Evolutionary conservation across 352 stramenopile genomes (phyloP), one percentile per base, ranked within the genome.

Genomic region (Chrysophaeum taylorii): DNA sequence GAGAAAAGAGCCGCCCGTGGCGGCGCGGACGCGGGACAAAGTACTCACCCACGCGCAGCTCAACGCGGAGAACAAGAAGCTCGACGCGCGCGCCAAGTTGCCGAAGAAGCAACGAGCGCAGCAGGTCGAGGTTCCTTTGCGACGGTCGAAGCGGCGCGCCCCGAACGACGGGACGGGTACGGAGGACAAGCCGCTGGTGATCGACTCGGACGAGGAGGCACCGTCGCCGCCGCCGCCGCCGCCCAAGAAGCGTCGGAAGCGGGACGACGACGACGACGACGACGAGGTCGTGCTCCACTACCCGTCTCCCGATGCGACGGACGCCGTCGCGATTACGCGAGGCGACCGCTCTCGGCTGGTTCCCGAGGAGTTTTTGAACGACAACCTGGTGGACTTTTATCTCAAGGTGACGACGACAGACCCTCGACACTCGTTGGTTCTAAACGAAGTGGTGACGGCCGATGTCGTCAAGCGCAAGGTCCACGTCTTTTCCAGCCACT

Each of bases 321-420:
- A 83, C 75, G 76, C 78, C 39, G 62, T 86, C 52, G 82, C 76
- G 2, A 82, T 97, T 70, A 87, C 83, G 23, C 80, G 90, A 31
- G 86, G 90, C 36, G 91, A 97, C 69, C 84, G 89, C 29, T 85
- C 92, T 39, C 80, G 89, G 21, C 80, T 96, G 14, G 78, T 81
- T n/a, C 89, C 89, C 0, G 85, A 83, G 15, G 86, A 96, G 74
- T 97, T 95, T 73, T 73, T 97, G 62, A 95, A 95, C 78, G 89
- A 95, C 79, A 91, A 87, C 70, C 85, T 95, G 70, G 88, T 95
- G 38, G 89, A 95, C 70, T 94, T 95, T 64, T 94, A 94, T 72
- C 73, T 95, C n/a, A 87, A 89, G 84, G 76, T 76, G 68, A 41
- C 92, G 60, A 61, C 64, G 12, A 42, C 27, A 4, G 43, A 57